Percentiles rank a stretch among this genome's conserved stretches.
These are phyloP conservation scores for Silene noctiflora DNA, from an alignment of 179 eudicot genomes.

Conservation along the genomic window DNA sequence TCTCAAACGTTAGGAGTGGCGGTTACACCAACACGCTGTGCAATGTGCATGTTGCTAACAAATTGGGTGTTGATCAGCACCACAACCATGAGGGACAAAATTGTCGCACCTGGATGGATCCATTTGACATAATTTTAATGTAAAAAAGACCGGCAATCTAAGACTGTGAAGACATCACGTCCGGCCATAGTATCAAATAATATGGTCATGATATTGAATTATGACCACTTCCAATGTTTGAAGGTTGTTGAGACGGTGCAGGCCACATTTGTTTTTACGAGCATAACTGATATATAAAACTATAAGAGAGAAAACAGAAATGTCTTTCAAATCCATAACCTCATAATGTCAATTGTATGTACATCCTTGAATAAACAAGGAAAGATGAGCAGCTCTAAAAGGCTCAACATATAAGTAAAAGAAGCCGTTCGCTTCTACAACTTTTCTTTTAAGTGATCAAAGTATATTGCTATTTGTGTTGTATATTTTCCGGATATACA, in stretches of 20 bases:
- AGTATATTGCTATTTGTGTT: conserved; percentile 14
- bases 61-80: no score
- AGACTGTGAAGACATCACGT: no score
- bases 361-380: conserved; percentile 9
- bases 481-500: conserved; percentile 23
- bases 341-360: conserved; percentile 8
- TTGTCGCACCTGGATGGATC: no score
- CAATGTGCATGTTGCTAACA: no score
- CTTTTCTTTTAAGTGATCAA: conserved; percentile 21
- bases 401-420: conserved; percentile 3
- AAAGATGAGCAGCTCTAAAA: background rate
- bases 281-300: background rate
- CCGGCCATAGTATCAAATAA: no score
- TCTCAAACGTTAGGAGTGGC: no score
- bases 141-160: no score
- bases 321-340: background rate
- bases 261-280: background rate
- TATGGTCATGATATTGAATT: no score
- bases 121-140: no score
- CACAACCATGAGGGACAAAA: no score
- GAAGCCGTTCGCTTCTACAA: conserved; percentile 12
- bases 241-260: background rate
- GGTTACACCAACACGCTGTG: no score
- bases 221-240: no score
- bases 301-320: background rate